phyloP scores from a whole-genome alignment of 768 basidiomycete species.

The Wakefieldia striispora region DNA sequence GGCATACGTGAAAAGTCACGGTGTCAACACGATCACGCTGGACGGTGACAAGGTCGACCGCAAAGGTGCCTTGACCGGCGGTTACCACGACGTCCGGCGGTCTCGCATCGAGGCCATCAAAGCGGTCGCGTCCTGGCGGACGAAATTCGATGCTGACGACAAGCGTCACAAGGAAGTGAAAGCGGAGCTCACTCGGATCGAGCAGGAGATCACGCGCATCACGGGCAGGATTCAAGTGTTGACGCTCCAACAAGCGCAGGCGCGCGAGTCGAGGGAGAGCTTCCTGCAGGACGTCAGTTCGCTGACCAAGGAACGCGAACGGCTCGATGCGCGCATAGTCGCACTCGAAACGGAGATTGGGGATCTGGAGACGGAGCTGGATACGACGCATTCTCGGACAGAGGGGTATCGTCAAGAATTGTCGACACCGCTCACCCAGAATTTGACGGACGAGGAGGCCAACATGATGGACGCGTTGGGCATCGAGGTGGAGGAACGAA shows the following conservation, averaged over 20 bases:
- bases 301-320: conserved; percentile 69
- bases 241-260: conserved; percentile 67
- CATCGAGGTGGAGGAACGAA: conserved; percentile 72
- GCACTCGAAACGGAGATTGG: conserved; percentile 65
- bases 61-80: conserved; percentile 94
- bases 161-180: conserved; percentile 73
- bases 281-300: conserved; percentile 59
- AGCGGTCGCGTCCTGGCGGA: conserved; percentile 70
- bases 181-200: conserved; percentile 60
- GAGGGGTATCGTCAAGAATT: conserved; percentile 69
- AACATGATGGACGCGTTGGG: conserved; percentile 61
- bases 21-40: conserved; percentile 94
- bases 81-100: conserved; percentile 88
- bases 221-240: conserved; percentile 72
- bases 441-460: conserved; percentile 73
- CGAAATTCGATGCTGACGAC: conserved; percentile 65
- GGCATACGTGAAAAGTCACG: conserved; percentile 91
- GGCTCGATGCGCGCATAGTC: conserved; percentile 54
- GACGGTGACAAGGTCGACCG: conserved; percentile 98
- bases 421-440: conserved; percentile 68
- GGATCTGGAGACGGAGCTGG: conserved; percentile 72
- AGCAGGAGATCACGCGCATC: conserved; percentile 82
- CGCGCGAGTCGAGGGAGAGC: conserved; percentile 64
- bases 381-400: conserved; percentile 57
- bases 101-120: conserved; percentile 89